Percentiles rank a stretch among this genome's conserved stretches.
Conservation (phyloP, 2,329 filamentous ascomycete genomes). For the Drechmeria coniospora region DNA sequence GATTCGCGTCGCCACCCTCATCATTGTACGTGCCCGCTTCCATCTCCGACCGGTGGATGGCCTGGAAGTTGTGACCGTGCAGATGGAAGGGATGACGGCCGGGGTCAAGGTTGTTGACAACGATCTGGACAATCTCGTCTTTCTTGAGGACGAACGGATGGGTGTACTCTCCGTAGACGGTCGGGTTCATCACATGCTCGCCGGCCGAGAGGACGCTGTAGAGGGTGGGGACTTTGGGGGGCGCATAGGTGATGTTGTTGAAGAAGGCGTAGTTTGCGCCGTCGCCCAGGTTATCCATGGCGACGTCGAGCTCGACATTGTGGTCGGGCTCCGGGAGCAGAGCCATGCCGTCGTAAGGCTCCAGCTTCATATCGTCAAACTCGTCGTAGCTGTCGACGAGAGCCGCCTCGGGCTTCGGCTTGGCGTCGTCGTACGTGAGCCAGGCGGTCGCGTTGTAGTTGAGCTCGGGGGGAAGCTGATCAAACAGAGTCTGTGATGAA, state of each 20-base stretch:
- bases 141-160: conserved; percentile 53
- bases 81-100: conserved; percentile 64
- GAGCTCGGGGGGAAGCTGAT: conserved; percentile 47
- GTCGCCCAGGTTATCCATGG: conserved; percentile 45
- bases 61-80: conserved; percentile 63
- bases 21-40: conserved; percentile 40
- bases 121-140: conserved; percentile 53
- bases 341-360: conserved; percentile 50
- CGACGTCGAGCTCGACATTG: conserved; percentile 45
- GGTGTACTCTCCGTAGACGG: conserved; percentile 50
- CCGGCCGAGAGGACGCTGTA: conserved; percentile 58
- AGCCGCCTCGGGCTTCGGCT: conserved; percentile 32
- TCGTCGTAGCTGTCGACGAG: conserved; percentile 45
- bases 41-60: conserved; percentile 43
- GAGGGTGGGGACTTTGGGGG: conserved; percentile 63
- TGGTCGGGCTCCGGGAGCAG: conserved; percentile 47
- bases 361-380: conserved; percentile 59
- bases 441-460: conserved; percentile 56
- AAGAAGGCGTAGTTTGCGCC: conserved; percentile 49
- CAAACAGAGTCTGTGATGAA: conserved; percentile 43
- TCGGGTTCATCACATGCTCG: conserved; percentile 39
- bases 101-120: conserved; percentile 62
- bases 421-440: conserved; percentile 39
- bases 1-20: conserved; percentile 24
- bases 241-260: conserved; percentile 63